These are phyloP conservation scores for Colletotrichum karsti DNA, from an alignment of 2,329 filamentous ascomycete genomes.

Conservation along the genomic window DNA sequence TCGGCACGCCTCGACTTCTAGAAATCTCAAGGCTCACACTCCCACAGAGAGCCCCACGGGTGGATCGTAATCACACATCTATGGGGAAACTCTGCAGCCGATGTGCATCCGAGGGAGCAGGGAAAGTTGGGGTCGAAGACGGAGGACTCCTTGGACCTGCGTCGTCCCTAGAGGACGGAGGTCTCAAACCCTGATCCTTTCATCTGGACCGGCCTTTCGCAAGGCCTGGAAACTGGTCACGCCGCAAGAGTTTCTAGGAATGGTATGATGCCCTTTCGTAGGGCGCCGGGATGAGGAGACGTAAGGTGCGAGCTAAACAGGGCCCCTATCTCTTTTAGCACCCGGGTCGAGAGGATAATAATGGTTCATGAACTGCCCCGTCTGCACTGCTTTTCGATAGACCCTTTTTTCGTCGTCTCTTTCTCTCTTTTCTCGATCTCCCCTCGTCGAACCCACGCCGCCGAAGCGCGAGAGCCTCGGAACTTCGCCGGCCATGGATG, in stretches of 20 bases:
- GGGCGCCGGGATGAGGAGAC: slow-evolving; percentile 6
- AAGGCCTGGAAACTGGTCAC: not conserved
- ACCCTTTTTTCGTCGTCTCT: slow-evolving; percentile 16
- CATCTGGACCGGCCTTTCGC: not conserved
- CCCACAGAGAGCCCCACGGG: slow-evolving; percentile 4
- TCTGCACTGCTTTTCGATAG: not conserved
- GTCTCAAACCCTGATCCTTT: slow-evolving; percentile 24
- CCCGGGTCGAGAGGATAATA: slow-evolving; percentile 10
- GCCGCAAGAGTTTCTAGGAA: not conserved
- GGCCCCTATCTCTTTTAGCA: not conserved
- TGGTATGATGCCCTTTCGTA: slow-evolving; percentile 3
- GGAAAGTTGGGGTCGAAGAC: slow-evolving; percentile 2
- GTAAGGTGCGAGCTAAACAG: slow-evolving; percentile 4
- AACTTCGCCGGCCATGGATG: slow-evolving; percentile 26
- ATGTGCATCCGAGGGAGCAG: slow-evolving; percentile 10
- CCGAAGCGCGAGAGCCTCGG: not conserved
- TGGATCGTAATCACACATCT: slow-evolving; percentile 19
- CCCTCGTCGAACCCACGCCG: not conserved
- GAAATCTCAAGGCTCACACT: not conserved
- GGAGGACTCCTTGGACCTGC: too few relatives aligned
- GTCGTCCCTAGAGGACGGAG: not conserved
- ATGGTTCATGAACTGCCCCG: slow-evolving; percentile 21
- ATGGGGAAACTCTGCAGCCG: not conserved
- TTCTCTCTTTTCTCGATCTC: not conserved
- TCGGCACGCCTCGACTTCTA: not conserved